A percentile compares a stretch with the other conserved stretches of the same genome.
phyloP scores from a whole-genome alignment of 495 filamentous ascomycete genomes.

The Podospora comata region DNA sequence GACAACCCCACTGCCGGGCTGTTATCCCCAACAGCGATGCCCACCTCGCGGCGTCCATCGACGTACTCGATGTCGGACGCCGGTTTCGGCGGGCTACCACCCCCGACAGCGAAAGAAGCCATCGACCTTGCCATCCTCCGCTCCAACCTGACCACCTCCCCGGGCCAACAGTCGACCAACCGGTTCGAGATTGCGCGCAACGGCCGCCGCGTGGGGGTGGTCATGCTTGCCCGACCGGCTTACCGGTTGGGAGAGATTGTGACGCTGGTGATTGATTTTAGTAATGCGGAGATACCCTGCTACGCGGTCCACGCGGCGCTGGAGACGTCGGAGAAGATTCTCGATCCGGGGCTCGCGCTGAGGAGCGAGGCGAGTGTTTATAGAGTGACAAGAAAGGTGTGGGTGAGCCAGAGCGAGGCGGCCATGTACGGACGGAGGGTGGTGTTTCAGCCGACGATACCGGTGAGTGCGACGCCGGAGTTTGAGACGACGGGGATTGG shows the following conservation, averaged over 20 bases:
- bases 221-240: slow-evolving; percentile 84
- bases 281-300: slow-evolving; percentile 66
- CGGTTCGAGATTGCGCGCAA: slow-evolving; percentile 93
- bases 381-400: slow-evolving; percentile 76
- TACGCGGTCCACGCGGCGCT: slow-evolving; percentile 74
- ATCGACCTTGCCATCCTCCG: slow-evolving; percentile 87
- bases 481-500: slow-evolving; percentile 85
- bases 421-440: slow-evolving; percentile 75
- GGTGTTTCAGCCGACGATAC: slow-evolving; percentile 77
- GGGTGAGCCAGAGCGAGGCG: slow-evolving; percentile 72
- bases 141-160: slow-evolving; percentile 60
- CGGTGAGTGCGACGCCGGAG: slow-evolving; percentile 74
- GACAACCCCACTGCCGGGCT: slow-evolving; percentile 53
- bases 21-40: slow-evolving; percentile 62
- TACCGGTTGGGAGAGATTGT: slow-evolving; percentile 89
- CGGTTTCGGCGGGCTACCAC: slow-evolving; percentile 24
- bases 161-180: slow-evolving; percentile 64
- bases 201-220: slow-evolving; percentile 76
- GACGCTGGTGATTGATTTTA: slow-evolving; percentile 77
- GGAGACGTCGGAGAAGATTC: slow-evolving; percentile 74
- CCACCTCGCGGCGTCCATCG: slow-evolving; percentile 55
- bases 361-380: slow-evolving; percentile 78
- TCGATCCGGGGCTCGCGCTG: slow-evolving; percentile 70
- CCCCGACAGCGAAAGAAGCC: slow-evolving; percentile 68
- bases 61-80: slow-evolving; percentile 36